Evolutionary conservation across 352 stramenopile species (phyloP), one percentile per base, ranked within the genome.

Genomic region (Globisporangium okanoganense): DNA sequence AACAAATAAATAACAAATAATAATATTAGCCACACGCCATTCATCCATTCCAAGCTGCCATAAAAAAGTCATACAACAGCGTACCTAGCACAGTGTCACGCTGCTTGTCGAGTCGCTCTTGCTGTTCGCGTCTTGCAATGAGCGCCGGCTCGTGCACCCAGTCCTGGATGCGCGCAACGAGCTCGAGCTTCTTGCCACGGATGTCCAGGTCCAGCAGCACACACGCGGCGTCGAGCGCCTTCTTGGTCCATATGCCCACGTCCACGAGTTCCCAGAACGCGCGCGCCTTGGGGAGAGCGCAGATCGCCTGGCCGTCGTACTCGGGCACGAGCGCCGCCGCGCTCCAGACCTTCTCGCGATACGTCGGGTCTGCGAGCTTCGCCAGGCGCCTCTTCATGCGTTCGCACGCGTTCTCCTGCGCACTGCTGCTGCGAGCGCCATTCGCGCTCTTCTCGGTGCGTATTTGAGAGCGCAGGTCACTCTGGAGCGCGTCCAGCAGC

Each of bases 71-170:
- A 52, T 9, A 10, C 22, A 53, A n/a, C n/a, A n/a, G n/a, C 47
- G 62, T 33, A 85, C 75, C 73, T 41, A 90, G 67, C 53, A 82
- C 38, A 0, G 64, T 68, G 27, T 89, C 79, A 3, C 66, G 64
- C 54, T 85, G 62, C 5, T 69, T 69, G 16, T 77, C 69, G 16
- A 72, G 65, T 31, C 61, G 61, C 35, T 76, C 62, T 35, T 77
- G 68, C 35, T 73, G 56, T 49, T 78, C 69, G 9, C 69, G 64
- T 35, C 57, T 60, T 5, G 73, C 73, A 5, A 62, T 24, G 56
- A 87, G 76, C 61, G 77, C 73, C 3, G 83, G 76, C 47, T 77
- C 77, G 54, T 87, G 61, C 48, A 92, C 65, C 83, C 83, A 92
- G 61, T 89, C 83, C 61, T 90, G 79, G 22, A 92, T 74, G 8